A percentile compares a stretch with the other conserved stretches of the same genome.
Evolutionary conservation across 2,329 filamentous ascomycete genomes (phyloP).

Genomic region (Microcyclospora pomicola): DNA sequence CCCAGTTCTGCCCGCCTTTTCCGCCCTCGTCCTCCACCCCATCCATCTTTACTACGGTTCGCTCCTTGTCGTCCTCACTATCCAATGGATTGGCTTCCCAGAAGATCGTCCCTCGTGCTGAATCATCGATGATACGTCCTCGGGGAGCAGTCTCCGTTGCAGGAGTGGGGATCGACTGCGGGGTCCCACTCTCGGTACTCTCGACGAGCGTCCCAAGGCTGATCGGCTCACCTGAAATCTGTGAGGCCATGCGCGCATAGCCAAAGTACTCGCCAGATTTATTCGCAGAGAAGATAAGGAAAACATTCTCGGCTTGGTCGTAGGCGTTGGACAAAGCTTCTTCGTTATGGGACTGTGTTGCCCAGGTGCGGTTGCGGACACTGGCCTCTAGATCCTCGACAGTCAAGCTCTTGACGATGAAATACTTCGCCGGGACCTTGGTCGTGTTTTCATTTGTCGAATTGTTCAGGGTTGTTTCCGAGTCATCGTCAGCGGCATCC

Average conservation of each 20-base stretch:
- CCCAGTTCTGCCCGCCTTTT: conserved; percentile 53
- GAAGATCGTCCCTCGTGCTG: conserved; percentile 86
- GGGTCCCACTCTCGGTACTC: conserved; percentile 41
- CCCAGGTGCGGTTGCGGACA: conserved; percentile 79
- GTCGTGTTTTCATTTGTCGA: conserved; percentile 3
- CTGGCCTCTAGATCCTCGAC: conserved; percentile 81
- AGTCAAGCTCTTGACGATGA: conserved; percentile 85
- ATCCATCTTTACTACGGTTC: conserved; percentile 13
- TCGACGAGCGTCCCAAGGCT: conserved; percentile 10
- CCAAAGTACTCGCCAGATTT: conserved; percentile 97
- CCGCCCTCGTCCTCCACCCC: conserved; percentile 24
- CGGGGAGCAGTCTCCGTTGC: conserved; percentile 65
- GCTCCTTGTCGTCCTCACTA: conserved; percentile 24
- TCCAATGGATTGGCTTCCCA: conserved; percentile 71
- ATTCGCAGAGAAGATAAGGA: conserved; percentile 88
- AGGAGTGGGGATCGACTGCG: conserved; percentile 66
- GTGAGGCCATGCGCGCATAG: conserved; percentile 78
- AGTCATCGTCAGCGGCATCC: background rate
- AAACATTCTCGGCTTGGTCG: conserved; percentile 69
- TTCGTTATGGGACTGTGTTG: conserved; percentile 89
- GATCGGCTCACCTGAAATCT: conserved; percentile 56
- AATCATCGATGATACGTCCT: conserved; percentile 84
- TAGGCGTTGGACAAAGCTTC: conserved; percentile 69
- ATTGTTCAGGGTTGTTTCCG: too few species aligned
- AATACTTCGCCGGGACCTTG: conserved; percentile 59